phyloP scores from a whole-genome alignment of 352 stramenopile genomes.

The Pythium brassicae region DNA sequence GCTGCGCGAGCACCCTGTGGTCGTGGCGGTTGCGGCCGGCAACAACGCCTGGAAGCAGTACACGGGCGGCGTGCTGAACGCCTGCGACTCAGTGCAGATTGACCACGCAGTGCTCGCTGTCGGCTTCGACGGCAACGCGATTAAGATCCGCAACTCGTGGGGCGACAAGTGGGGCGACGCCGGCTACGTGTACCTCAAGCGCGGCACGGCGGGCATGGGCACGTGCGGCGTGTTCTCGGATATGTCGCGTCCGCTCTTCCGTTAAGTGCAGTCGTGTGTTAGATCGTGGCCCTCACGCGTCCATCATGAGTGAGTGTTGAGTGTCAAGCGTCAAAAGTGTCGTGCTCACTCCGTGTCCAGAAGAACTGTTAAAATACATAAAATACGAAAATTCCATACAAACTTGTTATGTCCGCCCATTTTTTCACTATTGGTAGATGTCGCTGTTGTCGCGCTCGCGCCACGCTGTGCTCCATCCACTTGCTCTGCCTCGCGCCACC shows the following conservation, averaged over 20 bases:
- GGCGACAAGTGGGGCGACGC: slow-evolving; percentile 90
- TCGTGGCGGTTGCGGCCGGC: slow-evolving; percentile 91
- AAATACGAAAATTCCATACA: too few relatives aligned
- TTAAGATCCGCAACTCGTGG: slow-evolving; percentile 99
- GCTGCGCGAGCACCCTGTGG: slow-evolving; percentile 90
- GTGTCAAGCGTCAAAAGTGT: neutral
- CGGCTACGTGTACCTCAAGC: slow-evolving; percentile 92
- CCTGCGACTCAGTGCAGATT: slow-evolving; percentile 73
- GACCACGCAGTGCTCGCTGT: slow-evolving; percentile 97
- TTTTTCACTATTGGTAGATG: slow-evolving; percentile 1
- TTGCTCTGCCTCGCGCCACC: slow-evolving; percentile 19
- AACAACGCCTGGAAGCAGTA: slow-evolving; percentile 97
- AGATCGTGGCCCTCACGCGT: too few relatives aligned
- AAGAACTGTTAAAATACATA: too few relatives aligned
- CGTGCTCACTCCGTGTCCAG: too few relatives aligned
- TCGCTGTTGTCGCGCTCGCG: slow-evolving; percentile 23
- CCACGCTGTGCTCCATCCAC: slow-evolving; percentile 21
- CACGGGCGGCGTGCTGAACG: slow-evolving; percentile 83
- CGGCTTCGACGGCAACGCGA: slow-evolving; percentile 88
- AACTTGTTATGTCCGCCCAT: too few relatives aligned
- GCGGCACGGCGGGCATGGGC: slow-evolving; percentile 43
- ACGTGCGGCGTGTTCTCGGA: slow-evolving; percentile 47
- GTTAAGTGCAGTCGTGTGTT: neutral
- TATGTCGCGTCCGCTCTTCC: slow-evolving; percentile 31
- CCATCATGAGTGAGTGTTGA: too few relatives aligned